Base-by-base conservation (phyloP, 371 early-diverging fungal genomes). In the Thermomucor indicae-seudaticae region DNA sequence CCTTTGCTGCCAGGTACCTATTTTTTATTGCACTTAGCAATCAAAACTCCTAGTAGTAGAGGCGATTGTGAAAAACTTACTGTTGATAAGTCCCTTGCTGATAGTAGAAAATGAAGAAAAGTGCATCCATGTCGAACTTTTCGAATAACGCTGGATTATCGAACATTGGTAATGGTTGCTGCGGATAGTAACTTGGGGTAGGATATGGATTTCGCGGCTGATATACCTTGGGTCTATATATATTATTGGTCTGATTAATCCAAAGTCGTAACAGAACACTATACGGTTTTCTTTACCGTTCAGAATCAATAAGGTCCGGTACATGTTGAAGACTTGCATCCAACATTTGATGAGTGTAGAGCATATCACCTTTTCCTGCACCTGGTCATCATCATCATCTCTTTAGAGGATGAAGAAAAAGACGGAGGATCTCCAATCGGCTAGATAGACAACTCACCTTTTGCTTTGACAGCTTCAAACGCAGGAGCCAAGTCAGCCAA, bases 81-180 rank as follows among this genome's bases (percentile, higher is more conserved):
- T 99, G 99, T 54, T 95, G 93, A 56, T 91, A 88, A 14, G 97
- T 96, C 54, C 95, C 95, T 64, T 89, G 93, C 64, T 91, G 94
- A 70, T 91, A 95, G 72, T 99, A 99, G 71, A 99, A 99, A 53
- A 97, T 94, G 70, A 91, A 98, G 68, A 99, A 99, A 37, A 99
- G 80, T 22, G 98, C 94, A 65, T 99, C 98, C 57, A 92, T 81
- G 47, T 97, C 96, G 55, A 99, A 87, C 60, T 90, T 93, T 52
- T 96, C 89, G 59, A 88, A 94, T 51, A 91, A 72, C 17, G 77
- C 79, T 1, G 94, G 89, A 50, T 85, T 85, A 38, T 89, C 93
- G 62, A 94, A 87, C 20, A 89, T 72, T 12, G 85, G 74, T 35
- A 86, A 70, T n/a, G 92, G 89, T 31, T 80, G 83, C 51, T 92